phyloP scores from a whole-genome alignment of 176 grass and related monocot genomes.

The Triticum dicoccoides region DNA sequence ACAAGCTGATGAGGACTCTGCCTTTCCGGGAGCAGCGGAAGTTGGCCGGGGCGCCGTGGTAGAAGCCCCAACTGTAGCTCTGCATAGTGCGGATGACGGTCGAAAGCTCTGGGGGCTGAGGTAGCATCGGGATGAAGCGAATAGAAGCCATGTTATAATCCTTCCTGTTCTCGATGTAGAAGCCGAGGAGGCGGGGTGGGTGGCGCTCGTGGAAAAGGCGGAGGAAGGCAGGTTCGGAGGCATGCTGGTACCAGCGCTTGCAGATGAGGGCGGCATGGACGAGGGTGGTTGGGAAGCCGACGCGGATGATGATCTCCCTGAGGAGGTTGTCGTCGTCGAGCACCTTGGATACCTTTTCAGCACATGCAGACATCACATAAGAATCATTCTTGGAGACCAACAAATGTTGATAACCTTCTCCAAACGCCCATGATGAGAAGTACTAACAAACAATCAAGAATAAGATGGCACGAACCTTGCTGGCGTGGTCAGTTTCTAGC shows the following conservation, averaged over 20 bases:
- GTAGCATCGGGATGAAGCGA: not conserved
- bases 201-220: no score
- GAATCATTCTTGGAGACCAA: no score
- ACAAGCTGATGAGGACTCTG: not conserved
- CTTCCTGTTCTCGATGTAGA: not conserved
- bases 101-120: not conserved
- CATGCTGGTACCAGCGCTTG: no score
- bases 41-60: not conserved
- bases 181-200: not conserved
- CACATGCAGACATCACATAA: no score
- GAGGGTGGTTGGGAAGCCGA: no score
- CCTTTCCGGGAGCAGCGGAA: not conserved
- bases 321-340: no score
- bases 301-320: no score
- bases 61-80: not conserved
- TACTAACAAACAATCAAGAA: constrained; percentile 16
- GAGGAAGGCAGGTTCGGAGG: no score
- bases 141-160: not conserved
- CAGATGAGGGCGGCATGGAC: no score
- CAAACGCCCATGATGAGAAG: constrained; percentile 4
- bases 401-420: constrained; percentile 12
- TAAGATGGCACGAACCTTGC: constrained; percentile 53
- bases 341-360: no score
- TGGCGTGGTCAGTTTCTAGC: constrained; percentile 74
- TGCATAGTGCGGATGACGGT: not conserved